Percentiles rank a stretch among this genome's conserved stretches.
These are phyloP conservation scores for Cadophora sp. DNA, from an alignment of 2,329 filamentous ascomycete genomes.

Conservation along the genomic window DNA sequence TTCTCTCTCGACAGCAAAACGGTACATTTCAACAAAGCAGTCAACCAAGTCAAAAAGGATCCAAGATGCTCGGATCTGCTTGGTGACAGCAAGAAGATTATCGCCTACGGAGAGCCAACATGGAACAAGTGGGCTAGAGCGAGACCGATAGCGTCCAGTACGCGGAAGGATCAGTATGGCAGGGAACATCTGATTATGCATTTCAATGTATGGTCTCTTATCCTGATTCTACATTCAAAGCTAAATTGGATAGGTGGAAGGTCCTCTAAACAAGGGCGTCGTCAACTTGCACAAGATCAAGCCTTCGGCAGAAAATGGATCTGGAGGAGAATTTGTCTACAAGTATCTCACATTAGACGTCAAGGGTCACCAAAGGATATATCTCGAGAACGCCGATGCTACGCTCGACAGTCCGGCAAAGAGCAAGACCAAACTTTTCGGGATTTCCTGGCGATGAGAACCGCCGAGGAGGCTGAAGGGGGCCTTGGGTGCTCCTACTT, in stretches of 20 bases:
- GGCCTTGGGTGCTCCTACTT: no score
- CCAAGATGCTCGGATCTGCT: slow-evolving; percentile 74
- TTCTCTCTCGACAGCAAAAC: slow-evolving; percentile 87
- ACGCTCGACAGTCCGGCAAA: slow-evolving; percentile 36
- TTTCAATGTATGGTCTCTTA: slow-evolving; percentile 70
- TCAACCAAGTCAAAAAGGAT: slow-evolving; percentile 79
- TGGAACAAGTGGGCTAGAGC: slow-evolving; percentile 80
- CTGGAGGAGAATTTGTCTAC: slow-evolving; percentile 78
- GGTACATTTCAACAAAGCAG: slow-evolving; percentile 85
- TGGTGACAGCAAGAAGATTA: slow-evolving; percentile 77
- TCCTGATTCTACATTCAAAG: background rate
- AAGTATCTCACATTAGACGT: slow-evolving; percentile 82
- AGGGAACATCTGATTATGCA: slow-evolving; percentile 84
- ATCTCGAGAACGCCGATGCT: slow-evolving; percentile 66
- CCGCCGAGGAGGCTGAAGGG: background rate
- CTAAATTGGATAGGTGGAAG: slow-evolving; percentile 67
- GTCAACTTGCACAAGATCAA: slow-evolving; percentile 82
- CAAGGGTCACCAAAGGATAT: slow-evolving; percentile 70
- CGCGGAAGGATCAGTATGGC: slow-evolving; percentile 74
- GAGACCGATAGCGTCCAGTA: slow-evolving; percentile 67
- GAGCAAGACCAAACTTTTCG: slow-evolving; percentile 44
- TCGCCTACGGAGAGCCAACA: slow-evolving; percentile 81
- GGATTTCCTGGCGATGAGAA: slow-evolving; percentile 40
- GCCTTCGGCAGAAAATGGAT: slow-evolving; percentile 69
- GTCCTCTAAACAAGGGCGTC: slow-evolving; percentile 74